Evolutionary conservation across 768 basidiomycete species (phyloP), one percentile per base, ranked within the genome.

Genomic region (Suillus weaverae): DNA sequence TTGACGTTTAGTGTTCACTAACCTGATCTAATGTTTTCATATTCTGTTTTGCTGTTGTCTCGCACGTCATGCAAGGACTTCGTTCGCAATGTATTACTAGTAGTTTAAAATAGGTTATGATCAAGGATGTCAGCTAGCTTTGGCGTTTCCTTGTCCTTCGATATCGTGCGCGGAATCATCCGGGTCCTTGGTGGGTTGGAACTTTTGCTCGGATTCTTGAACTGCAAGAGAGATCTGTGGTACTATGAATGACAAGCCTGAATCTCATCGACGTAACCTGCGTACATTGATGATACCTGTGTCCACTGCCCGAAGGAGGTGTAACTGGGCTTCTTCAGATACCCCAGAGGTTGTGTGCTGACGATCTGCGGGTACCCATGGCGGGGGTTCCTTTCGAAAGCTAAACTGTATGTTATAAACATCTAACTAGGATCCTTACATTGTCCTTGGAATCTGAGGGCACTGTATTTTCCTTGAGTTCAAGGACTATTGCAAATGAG

Each of bases 401-500:
- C 41, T 18, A 53, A 11, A 44, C 38, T n/a, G 46, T 38, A 5
- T 33, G 33, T 38, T 32, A 43, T 38, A n/a, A 16, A 35, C 20
- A 60, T 60, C n/a, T 16, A 7, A 64, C 5, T 66, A 33, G 41
- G 41, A 69, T 48, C 61, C 55, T 41, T 64, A 76, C 86, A 72
- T 88, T 84, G 30, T 79, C 81, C 16, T 80, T 78, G 0, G 81
- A 80, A 4, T 80, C 79, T 5, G 85, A 78, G 0, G 90, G 89
- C 9, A 82, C 82, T 61, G 78, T 81, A 51, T 87, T 85, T 61
- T 92, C 90, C 69, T 84, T 84, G 61, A 95, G 82, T 71, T 96
- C 95, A 26, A 96, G 76, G n/a, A 94, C 74, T 62, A 97, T 86
- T 1, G 89, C 88, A 70, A 96, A 97, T 0, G 92, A 90, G 22